Conservation (phyloP, 2,329 filamentous ascomycete species). For the Penicillium janthinellum region DNA sequence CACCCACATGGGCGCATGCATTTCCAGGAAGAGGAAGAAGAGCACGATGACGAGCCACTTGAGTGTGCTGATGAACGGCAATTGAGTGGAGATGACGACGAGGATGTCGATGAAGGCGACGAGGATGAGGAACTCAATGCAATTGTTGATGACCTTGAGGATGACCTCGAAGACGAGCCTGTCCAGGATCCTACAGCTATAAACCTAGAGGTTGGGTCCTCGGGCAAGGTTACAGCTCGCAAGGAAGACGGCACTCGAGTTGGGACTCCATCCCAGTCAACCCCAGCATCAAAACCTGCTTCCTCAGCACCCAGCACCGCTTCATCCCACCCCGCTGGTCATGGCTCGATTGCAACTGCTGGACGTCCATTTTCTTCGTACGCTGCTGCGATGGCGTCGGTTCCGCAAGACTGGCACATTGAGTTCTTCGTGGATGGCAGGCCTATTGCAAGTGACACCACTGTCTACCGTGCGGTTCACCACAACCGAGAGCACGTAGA, state of each 20-base stretch:
- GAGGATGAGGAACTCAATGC: conserved; percentile 70
- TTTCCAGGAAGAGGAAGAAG: conserved; percentile 59
- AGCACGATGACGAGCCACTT: conserved; percentile 68
- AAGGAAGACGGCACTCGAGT: conserved; percentile 90
- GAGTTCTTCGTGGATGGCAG: conserved; percentile 88
- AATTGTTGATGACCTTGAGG: conserved; percentile 87
- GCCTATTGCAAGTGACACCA: conserved; percentile 85
- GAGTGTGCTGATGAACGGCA: conserved; percentile 94
- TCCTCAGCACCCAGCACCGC: conserved; percentile 32
- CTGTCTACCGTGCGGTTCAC: conserved; percentile 92
- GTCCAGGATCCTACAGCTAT: conserved; percentile 82
- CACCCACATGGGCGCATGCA: conserved; percentile 64
- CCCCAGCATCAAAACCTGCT: conserved; percentile 49
- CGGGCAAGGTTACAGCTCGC: conserved; percentile 84
- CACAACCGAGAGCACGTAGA: conserved; percentile 63
- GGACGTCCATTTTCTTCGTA: conserved; percentile 71
- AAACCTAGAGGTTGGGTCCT: conserved; percentile 83
- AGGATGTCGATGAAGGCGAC: conserved; percentile 61
- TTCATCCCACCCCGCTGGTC: conserved; percentile 22
- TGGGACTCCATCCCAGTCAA: conserved; percentile 72
- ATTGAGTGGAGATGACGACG: conserved; percentile 67
- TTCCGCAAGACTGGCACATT: conserved; percentile 94
- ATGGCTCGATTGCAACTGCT: conserved; percentile 54
- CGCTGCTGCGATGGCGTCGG: conserved; percentile 75
- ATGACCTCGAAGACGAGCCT: conserved; percentile 75